A percentile compares a stretch with the other conserved stretches of the same genome.
phyloP scores from a whole-genome alignment of 1,139 yeast species.

The Pichia sp. region DNA sequence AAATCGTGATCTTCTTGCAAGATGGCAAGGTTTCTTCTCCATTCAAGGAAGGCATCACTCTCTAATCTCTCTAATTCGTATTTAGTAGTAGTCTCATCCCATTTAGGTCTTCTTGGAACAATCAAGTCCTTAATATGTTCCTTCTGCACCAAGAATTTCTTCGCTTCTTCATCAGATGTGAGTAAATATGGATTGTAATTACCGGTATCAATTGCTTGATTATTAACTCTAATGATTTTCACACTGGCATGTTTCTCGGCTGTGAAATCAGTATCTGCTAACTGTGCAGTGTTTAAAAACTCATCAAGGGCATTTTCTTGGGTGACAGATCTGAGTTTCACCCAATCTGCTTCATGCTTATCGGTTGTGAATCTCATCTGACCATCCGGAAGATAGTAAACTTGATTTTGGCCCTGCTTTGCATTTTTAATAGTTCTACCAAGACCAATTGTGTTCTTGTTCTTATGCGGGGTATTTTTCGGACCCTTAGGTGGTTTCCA shows the following conservation, averaged over 20 bases:
- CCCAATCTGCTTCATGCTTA: slow-evolving; percentile 82
- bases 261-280: slow-evolving; percentile 94
- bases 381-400: slow-evolving; percentile 74
- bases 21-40: slow-evolving; percentile 87
- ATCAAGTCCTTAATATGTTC: slow-evolving; percentile 73
- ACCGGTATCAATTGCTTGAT: slow-evolving; percentile 38
- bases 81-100: slow-evolving; percentile 70
- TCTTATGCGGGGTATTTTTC: slow-evolving; percentile 76
- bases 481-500: slow-evolving; percentile 86
- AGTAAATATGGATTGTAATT: slow-evolving; percentile 42
- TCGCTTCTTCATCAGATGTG: slow-evolving; percentile 59
- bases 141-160: slow-evolving; percentile 58
- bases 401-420: slow-evolving; percentile 59
- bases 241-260: slow-evolving; percentile 84
- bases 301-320: slow-evolving; percentile 94
- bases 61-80: slow-evolving; percentile 81
- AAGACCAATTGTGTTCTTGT: slow-evolving; percentile 75
- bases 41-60: slow-evolving; percentile 81
- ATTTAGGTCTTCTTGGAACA: slow-evolving; percentile 91
- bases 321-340: slow-evolving; percentile 84
- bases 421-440: slow-evolving; percentile 81
- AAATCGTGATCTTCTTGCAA: slow-evolving; percentile 79
- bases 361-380: slow-evolving; percentile 80
- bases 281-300: slow-evolving; percentile 87
- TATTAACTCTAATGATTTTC: slow-evolving; percentile 72